Evolutionary conservation across 192 early-diverging fungal species (phyloP), one percentile per base, ranked within the genome.

Genomic region (Jimgerdemannia flammicorona): DNA sequence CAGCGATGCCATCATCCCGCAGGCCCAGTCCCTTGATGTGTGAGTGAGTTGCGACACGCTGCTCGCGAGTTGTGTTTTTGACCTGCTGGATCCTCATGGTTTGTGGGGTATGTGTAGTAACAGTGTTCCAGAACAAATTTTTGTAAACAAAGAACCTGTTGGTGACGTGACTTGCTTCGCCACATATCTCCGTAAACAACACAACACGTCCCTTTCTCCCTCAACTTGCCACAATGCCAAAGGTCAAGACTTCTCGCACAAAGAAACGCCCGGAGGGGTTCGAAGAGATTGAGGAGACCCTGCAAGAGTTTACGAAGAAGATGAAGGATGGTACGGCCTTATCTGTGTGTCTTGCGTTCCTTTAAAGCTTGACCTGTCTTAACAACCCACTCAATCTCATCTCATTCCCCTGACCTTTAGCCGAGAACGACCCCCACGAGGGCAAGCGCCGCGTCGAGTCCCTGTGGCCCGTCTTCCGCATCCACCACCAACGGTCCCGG

Each of bases 21-120:
- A 99, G 84, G 44, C 97, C 97, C 17, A 99, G 87, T 0, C 97
- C 97, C 78, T 96, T 95, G 77, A 99, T 99, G 80, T 99, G 98
- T 3, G 97, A 97, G 83, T 99, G 98, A 40, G 97, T 90, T 40
- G 98, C 97, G 44, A 96, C 90, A 70, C 97, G 89, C 86, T 96
- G 95, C 73, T 99, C 98, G 77, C 96, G 95, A 70, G 87, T 91
- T n/a, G 93, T 92, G 78, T 88, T 90, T 75, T 92, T 93, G 41
- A 99, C 96, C 81, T 96, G 94, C 59, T 95, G 90, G 80, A 99
- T 94, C 81, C 91, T 93, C 97, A 99, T 99, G 73, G 66, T 76
- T n/a, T n/a, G n/a, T n/a, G n/a, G n/a, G n/a, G n/a, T n/a, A n/a
- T n/a, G n/a, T n/a, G n/a, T n/a, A n/a, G n/a, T n/a, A n/a, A n/a